phyloP scores from a whole-genome alignment of 2,329 filamentous ascomycete genomes.

The Xylaria sp. region DNA sequence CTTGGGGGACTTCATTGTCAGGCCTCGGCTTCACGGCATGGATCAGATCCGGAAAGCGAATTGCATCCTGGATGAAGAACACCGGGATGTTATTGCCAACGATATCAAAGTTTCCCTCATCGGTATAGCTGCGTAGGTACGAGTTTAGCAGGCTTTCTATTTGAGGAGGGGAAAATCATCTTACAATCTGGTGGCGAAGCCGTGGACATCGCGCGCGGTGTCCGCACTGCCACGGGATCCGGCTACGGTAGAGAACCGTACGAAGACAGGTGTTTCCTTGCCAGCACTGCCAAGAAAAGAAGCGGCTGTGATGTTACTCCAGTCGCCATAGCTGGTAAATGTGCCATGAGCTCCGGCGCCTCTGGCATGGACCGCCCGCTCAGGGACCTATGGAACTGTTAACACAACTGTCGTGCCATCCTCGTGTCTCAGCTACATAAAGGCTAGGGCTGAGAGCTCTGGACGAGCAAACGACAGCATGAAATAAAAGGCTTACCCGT shows the following conservation, averaged over 20 bases:
- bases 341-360: conserved; percentile 62
- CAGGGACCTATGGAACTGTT: conserved; percentile 33
- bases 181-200: conserved; percentile 61
- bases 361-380: conserved; percentile 56
- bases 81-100: conserved; percentile 53
- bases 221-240: conserved; percentile 62
- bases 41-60: conserved; percentile 51
- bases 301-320: conserved; percentile 63
- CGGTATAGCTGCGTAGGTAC: conserved; percentile 50
- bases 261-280: conserved; percentile 60
- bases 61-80: conserved; percentile 51
- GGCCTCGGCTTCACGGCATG: conserved; percentile 49
- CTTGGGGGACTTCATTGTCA: conserved; percentile 44
- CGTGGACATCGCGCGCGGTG: conserved; percentile 64
- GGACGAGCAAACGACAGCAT: no score
- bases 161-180: conserved; percentile 1
- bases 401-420: conserved; percentile 8
- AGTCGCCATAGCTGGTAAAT: conserved; percentile 63
- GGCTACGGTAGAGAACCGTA: conserved; percentile 65
- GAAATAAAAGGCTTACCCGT: conserved; percentile 45
- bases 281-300: conserved; percentile 55
- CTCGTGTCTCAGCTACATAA: neutral
- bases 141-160: conserved; percentile 13
- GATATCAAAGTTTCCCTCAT: conserved; percentile 67
- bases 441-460: neutral